Base-by-base conservation (phyloP, 352 stramenopile genomes). In the Phytophthora rubi region DNA sequence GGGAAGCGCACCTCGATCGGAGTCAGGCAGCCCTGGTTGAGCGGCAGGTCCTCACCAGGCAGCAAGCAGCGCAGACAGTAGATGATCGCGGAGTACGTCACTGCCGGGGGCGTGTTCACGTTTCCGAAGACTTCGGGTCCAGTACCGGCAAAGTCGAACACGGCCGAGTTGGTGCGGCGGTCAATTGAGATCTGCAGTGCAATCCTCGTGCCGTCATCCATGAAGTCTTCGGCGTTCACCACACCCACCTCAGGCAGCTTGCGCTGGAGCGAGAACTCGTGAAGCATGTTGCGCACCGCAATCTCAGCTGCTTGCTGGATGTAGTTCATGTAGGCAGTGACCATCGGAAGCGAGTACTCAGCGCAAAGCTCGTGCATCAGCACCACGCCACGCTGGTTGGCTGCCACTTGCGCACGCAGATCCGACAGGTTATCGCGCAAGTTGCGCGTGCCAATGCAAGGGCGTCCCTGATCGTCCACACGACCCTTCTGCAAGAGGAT, bases 191-290 rank as follows among this genome's bases (percentile, higher is more conserved):
- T 98, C 30, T 90, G 91, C 16, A 99, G 80, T 18, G 90, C 81
- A 73, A 99, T 99, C 32, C 89, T 97, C 52, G 97, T 99, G 62
- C 98, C 98, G 80, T 99, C 97, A 75, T 99, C 98, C 94, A 99
- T 98, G 60, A 98, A 98, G 72, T 99, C 98, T 70, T 98, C 90
- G 5, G 97, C 97, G 35, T 85, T 76, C n/a, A 98, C 91, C 18
- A 80, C 94, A 35, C 90, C 93, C 44, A 97, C 72, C 54, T 96
- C 84, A 9, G 84, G 80, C 8, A 97, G 70, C n/a, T 87, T 70
- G 53, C 82, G 77, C 45, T 80, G 66, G 8, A 96, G 76, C 71
- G 93, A 97, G 76, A 99, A 98, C 52, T 94, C 74, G 74, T 98
- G 93, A 23, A 99, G 76, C 97, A 99, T 99, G 44, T 85, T 79